Evolutionary conservation across 495 filamentous ascomycete genomes (phyloP).

Genomic region (Friedmanniomyces simplex): DNA sequence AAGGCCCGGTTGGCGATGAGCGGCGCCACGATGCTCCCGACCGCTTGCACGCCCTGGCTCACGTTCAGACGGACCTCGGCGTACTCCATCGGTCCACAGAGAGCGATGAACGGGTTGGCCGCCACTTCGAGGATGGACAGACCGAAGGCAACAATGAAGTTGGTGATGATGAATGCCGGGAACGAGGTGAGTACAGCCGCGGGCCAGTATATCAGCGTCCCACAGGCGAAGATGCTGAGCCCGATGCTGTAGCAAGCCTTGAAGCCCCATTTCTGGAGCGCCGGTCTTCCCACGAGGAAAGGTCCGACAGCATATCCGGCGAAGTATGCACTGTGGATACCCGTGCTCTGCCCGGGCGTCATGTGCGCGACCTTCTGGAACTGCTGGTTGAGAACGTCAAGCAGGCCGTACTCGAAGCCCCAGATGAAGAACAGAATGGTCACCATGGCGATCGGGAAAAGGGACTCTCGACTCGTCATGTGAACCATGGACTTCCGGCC

Average conservation of each 20-base stretch:
- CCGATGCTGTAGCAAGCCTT: slow-evolving; percentile 56
- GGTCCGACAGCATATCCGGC: slow-evolving; percentile 51
- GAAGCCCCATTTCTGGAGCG: slow-evolving; percentile 56
- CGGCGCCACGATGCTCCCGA: slow-evolving; percentile 52
- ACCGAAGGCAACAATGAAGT: slow-evolving; percentile 57
- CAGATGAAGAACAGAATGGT: slow-evolving; percentile 37
- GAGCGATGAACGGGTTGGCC: slow-evolving; percentile 57
- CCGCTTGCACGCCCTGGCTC: slow-evolving; percentile 57
- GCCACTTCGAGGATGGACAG: slow-evolving; percentile 53
- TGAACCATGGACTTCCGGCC: slow-evolving; percentile 60
- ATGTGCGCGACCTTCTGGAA: slow-evolving; percentile 31
- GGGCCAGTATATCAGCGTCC: slow-evolving; percentile 63
- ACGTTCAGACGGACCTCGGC: slow-evolving; percentile 56
- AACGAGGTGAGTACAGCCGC: slow-evolving; percentile 58
- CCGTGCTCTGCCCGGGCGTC: slow-evolving; percentile 37
- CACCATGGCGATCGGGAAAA: slow-evolving; percentile 33
- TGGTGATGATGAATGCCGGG: slow-evolving; percentile 53
- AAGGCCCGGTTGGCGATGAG: slow-evolving; percentile 52
- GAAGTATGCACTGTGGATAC: slow-evolving; percentile 56
- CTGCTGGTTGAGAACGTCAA: slow-evolving; percentile 32
- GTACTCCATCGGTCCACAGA: slow-evolving; percentile 58
- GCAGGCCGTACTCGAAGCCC: slow-evolving; percentile 36
- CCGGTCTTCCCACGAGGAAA: slow-evolving; percentile 45
- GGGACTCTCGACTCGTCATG: slow-evolving; percentile 29
- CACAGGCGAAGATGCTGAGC: slow-evolving; percentile 52